Percentiles rank a stretch among this genome's conserved stretches.
Evolutionary conservation across 129 eudicot genomes (phyloP).

Genomic region (Lactuca sativa): DNA sequence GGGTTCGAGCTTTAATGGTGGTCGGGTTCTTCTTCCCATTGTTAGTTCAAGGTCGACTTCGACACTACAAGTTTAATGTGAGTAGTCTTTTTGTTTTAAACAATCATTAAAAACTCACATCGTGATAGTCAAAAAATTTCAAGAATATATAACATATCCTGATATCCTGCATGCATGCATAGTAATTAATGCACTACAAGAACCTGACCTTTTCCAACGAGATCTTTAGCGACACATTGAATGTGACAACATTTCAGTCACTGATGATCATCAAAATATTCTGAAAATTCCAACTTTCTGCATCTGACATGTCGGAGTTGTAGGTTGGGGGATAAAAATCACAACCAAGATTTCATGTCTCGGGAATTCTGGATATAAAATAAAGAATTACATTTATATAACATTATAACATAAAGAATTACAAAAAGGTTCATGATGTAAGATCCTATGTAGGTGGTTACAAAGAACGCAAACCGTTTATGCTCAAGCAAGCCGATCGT

Average conservation of each 20-base stretch:
- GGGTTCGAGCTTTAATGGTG: conserved; percentile 39
- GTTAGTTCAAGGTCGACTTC: conserved; percentile 52
- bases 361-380: no score
- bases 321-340: no score
- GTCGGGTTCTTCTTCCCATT: conserved; percentile 42
- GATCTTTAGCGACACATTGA: no score
- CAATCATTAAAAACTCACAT: not conserved
- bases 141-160: not conserved
- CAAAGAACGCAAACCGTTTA: conserved; percentile 53
- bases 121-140: not conserved
- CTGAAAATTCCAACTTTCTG: not conserved
- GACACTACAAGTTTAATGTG: conserved; percentile 66
- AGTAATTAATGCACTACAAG: not conserved
- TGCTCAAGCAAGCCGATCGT: conserved; percentile 65
- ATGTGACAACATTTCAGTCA: no score
- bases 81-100: conserved; percentile 19
- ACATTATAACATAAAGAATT: not conserved
- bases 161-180: not conserved
- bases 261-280: no score
- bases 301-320: not conserved
- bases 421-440: not conserved
- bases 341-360: no score
- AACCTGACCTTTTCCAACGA: no score
- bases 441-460: conserved; percentile 45
- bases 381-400: not conserved